These are phyloP conservation scores for Gossypium davidsonii DNA, from an alignment of 441 rosid genomes.

Conservation along the genomic window DNA sequence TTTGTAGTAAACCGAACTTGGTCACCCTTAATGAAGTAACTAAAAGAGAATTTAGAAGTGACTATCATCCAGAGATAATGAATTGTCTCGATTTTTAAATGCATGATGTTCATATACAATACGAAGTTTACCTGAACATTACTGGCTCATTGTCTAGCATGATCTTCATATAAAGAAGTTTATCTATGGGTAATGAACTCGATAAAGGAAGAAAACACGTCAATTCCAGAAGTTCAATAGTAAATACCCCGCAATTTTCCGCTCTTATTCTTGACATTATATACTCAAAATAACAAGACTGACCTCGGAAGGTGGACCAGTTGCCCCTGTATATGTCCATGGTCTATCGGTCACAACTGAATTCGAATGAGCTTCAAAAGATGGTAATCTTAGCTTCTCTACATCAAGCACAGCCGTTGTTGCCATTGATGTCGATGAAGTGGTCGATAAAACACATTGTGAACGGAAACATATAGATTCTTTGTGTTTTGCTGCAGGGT, in stretches of 20 bases:
- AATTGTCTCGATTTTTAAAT: not conserved
- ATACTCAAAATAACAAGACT: constrained; percentile 6
- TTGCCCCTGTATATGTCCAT: constrained; percentile 55
- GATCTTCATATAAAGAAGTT: not conserved
- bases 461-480: constrained; percentile 43
- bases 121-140: not conserved
- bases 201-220: not conserved
- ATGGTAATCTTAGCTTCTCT: constrained; percentile 69
- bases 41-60: not conserved
- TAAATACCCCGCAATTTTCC: not conserved
- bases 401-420: constrained; percentile 54
- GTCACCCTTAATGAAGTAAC: not conserved
- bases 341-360: constrained; percentile 39
- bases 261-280: not conserved
- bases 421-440: constrained; percentile 28
- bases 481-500: constrained; percentile 56
- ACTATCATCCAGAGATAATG: not conserved
- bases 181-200: not conserved
- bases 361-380: constrained; percentile 51
- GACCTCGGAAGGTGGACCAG: constrained; percentile 59
- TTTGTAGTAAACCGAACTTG: not conserved
- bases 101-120: not conserved
- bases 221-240: not conserved
- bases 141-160: not conserved
- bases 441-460: constrained; percentile 63